Conservation (phyloP, 305 asterid genomes). For the Fraxinus platypoda region DNA sequence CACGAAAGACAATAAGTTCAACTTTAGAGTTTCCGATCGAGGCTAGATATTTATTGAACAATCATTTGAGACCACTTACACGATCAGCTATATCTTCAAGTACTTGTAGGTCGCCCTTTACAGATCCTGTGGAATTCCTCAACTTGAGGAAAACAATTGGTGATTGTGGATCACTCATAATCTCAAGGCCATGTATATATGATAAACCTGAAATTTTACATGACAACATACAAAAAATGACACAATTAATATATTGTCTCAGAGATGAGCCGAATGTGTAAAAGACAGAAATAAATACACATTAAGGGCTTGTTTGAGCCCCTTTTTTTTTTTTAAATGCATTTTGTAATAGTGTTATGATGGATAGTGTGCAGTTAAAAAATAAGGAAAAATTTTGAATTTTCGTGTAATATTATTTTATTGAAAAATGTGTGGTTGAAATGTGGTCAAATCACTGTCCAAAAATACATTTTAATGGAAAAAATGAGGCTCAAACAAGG, state of each 20-base stretch:
- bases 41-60: background rate
- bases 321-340: too few species aligned
- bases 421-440: too few species aligned
- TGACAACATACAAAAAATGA: background rate
- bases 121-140: constrained; percentile 60
- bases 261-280: background rate
- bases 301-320: too few species aligned
- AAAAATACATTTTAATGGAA: too few species aligned
- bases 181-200: constrained; percentile 54
- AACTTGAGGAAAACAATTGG: constrained; percentile 67
- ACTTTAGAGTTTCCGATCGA: background rate
- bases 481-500: too few species aligned
- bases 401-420: too few species aligned
- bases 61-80: constrained; percentile 37
- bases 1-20: background rate
- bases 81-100: constrained; percentile 66
- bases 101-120: constrained; percentile 66
- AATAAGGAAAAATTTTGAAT: too few species aligned
- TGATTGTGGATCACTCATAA: constrained; percentile 64
- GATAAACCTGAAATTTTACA: constrained; percentile 52
- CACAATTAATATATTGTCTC: background rate
- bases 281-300: background rate
- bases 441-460: too few species aligned
- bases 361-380: too few species aligned
- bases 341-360: too few species aligned